These are phyloP conservation scores for Tylopilus felleus DNA, from an alignment of 768 basidiomycete genomes.

Conservation along the genomic window DNA sequence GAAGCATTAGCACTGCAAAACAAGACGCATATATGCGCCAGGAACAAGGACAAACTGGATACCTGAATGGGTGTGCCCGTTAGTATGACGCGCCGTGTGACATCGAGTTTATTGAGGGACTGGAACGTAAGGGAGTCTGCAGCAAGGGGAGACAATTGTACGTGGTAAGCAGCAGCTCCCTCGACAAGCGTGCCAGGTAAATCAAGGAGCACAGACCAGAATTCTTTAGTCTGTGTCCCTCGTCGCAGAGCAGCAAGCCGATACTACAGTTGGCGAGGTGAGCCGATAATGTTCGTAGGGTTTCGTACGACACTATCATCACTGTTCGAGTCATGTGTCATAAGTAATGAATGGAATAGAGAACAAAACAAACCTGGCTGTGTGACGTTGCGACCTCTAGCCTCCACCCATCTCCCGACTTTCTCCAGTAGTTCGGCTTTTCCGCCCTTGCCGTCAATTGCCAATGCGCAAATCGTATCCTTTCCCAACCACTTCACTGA, in stretches of 20 bases:
- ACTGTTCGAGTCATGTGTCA: conserved; percentile 37
- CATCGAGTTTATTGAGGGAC: conserved; percentile 77
- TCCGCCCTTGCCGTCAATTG: conserved; percentile 89
- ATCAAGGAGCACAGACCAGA: conserved; percentile 54
- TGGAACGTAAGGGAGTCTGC: conserved; percentile 86
- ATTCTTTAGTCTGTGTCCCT: conserved; percentile 96
- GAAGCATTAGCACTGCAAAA: not conserved
- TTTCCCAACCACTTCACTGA: conserved; percentile 95
- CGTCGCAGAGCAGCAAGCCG: conserved; percentile 92
- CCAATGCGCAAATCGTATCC: conserved; percentile 75
- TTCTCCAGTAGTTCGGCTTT: conserved; percentile 76
- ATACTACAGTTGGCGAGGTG: conserved; percentile 79
- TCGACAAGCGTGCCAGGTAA: not conserved
- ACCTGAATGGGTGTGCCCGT: conserved; percentile 94
- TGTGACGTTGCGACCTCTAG: conserved; percentile 84
- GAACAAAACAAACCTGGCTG: conserved; percentile 65
- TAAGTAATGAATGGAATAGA: not conserved
- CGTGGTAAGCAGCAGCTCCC: not conserved
- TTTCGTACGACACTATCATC: conserved; percentile 99
- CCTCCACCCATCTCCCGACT: conserved; percentile 87
- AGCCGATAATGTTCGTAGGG: conserved; percentile 73
- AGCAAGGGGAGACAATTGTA: not conserved
- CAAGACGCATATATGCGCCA: conserved; percentile 5
- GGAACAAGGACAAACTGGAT: not conserved
- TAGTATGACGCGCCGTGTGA: conserved; percentile 87